Evolutionary conservation across 805 yeast species (phyloP).

Genomic region (Clavispora asparagi): DNA sequence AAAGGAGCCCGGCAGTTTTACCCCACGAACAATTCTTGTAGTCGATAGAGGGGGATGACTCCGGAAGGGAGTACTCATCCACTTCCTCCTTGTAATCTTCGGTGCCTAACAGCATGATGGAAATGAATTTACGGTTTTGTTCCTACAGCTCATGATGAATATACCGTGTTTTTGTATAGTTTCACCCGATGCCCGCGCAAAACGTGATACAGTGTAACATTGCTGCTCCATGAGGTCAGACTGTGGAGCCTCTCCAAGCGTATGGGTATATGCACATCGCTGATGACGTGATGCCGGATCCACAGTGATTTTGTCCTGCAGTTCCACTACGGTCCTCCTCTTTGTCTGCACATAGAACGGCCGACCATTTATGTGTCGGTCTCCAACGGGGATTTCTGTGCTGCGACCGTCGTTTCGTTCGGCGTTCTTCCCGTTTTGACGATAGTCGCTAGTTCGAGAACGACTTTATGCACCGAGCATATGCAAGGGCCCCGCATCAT

Average conservation of each 20-base stretch:
- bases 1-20: slow-evolving; percentile 53
- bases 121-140: not conserved
- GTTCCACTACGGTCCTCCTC: not conserved
- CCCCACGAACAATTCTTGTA: slow-evolving; percentile 54
- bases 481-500: not conserved
- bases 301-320: not conserved
- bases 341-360: not conserved
- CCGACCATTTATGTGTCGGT: not conserved
- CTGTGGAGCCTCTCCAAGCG: not conserved
- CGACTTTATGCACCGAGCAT: too few species aligned
- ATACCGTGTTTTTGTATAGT: not conserved
- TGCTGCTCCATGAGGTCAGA: not conserved
- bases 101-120: not conserved
- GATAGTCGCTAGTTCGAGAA: not conserved
- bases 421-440: not conserved
- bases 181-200: not conserved
- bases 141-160: too few species aligned
- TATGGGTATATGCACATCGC: not conserved
- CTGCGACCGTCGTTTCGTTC: not conserved
- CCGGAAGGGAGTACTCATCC: not conserved
- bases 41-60: slow-evolving; percentile 26
- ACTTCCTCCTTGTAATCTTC: not conserved
- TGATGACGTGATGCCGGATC: not conserved
- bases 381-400: not conserved
- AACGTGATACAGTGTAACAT: not conserved